Percentiles rank a stretch among this genome's conserved stretches.
Evolutionary conservation across 2,329 filamentous ascomycete species (phyloP).

Genomic region (Colletotrichum coccodes): DNA sequence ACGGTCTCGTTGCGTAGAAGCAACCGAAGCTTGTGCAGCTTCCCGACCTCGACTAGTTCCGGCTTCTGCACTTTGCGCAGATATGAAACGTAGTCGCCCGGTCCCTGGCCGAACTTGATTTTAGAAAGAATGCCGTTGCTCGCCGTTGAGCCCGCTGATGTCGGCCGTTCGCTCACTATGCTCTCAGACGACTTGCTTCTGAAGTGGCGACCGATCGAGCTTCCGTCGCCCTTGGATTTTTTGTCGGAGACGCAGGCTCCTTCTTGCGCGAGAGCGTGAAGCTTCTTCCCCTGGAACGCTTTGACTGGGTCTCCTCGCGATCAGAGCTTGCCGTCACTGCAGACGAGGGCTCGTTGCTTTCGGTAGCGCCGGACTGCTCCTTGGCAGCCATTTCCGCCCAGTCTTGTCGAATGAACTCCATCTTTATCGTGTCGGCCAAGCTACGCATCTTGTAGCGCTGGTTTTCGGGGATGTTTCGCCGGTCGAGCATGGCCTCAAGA

Average conservation of each 20-base stretch:
- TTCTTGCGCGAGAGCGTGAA: slow-evolving; percentile 78
- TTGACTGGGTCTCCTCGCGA: slow-evolving; percentile 58
- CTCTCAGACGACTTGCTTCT: slow-evolving; percentile 80
- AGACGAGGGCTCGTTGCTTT: slow-evolving; percentile 46
- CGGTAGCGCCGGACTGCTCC: slow-evolving; percentile 55
- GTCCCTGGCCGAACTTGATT: slow-evolving; percentile 78
- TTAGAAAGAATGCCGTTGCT: slow-evolving; percentile 71
- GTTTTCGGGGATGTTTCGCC: slow-evolving; percentile 92
- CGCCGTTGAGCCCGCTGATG: slow-evolving; percentile 62
- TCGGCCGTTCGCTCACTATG: slow-evolving; percentile 68
- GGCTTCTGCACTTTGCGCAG: slow-evolving; percentile 84
- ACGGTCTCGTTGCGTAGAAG: slow-evolving; percentile 95
- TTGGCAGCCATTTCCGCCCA: slow-evolving; percentile 73
- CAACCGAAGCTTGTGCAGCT: slow-evolving; percentile 90
- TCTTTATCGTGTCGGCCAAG: slow-evolving; percentile 89
- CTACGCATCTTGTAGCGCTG: slow-evolving; percentile 96
- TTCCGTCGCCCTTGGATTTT: slow-evolving; percentile 78
- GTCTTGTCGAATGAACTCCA: slow-evolving; percentile 93
- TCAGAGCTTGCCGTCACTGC: slow-evolving; percentile 47
- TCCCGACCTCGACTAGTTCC: slow-evolving; percentile 89
- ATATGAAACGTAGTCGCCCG: slow-evolving; percentile 88
- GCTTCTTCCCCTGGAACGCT: slow-evolving; percentile 75
- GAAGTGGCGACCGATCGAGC: slow-evolving; percentile 68
- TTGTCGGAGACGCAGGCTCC: slow-evolving; percentile 69
- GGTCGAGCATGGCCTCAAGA: slow-evolving; percentile 76